These are phyloP conservation scores for Populus tremula DNA, from an alignment of 345 rosid species.

Conservation along the genomic window DNA sequence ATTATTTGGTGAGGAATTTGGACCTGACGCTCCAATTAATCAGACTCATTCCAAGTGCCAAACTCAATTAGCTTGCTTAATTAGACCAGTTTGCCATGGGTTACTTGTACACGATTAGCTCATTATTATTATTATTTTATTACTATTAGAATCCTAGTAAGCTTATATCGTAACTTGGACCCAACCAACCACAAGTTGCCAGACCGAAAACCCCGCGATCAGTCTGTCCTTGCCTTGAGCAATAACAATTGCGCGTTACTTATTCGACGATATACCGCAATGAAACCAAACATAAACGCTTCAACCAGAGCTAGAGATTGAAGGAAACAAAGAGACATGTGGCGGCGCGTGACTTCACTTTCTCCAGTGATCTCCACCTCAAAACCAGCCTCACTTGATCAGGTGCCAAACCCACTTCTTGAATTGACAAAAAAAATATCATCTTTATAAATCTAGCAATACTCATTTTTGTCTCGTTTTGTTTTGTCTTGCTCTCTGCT, in stretches of 20 bases:
- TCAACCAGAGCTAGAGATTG: not conserved
- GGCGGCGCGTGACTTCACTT: conserved; percentile 74
- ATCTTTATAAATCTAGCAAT: not conserved
- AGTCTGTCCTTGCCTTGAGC: no score
- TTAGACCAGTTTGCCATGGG: not conserved
- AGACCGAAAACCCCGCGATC: no score
- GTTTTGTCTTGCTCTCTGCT: not conserved
- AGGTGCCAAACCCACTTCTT: conserved; percentile 31
- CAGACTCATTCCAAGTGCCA: not conserved
- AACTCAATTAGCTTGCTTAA: not conserved
- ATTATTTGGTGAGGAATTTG: not conserved
- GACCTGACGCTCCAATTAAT: not conserved
- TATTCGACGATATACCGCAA: conserved; percentile 40
- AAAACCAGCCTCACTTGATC: conserved; percentile 33
- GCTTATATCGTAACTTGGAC: no score
- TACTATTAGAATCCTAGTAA: no score
- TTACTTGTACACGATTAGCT: not conserved
- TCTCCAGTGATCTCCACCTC: conserved; percentile 53
- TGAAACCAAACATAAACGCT: not conserved
- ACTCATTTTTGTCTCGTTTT: not conserved
- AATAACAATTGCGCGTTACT: conserved; percentile 9
- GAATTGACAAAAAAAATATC: not conserved
- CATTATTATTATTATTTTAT: no score
- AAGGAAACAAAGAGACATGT: conserved; percentile 38
- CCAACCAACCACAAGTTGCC: not conserved